These are phyloP conservation scores for Ceratobasidium papillatum DNA, from an alignment of 1,284 basidiomycete genomes.

Conservation along the genomic window DNA sequence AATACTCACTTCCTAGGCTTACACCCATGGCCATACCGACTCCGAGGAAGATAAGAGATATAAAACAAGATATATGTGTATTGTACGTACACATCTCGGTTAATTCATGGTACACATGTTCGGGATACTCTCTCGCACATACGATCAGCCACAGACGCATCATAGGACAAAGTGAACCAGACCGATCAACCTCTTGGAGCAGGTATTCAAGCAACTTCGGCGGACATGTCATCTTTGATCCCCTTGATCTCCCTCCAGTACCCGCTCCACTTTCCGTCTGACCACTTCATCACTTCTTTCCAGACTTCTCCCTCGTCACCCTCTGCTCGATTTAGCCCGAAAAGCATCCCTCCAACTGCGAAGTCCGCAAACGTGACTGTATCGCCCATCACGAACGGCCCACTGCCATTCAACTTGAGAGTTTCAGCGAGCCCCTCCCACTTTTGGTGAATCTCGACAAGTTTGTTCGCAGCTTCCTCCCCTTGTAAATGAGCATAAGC, in stretches of 20 bases:
- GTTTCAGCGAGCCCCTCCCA: background rate
- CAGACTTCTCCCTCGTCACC: background rate
- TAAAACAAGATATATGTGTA: no score
- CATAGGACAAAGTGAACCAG: no score
- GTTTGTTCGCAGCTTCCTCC: background rate
- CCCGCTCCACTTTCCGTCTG: background rate
- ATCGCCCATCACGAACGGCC: constrained; percentile 24
- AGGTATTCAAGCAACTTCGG: background rate
- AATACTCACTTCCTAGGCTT: no score
- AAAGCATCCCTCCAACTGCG: background rate
- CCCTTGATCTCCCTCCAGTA: background rate
- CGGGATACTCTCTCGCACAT: no score
- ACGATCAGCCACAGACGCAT: no score
- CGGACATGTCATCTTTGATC: background rate
- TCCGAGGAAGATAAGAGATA: no score
- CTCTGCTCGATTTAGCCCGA: background rate
- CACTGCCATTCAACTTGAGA: background rate
- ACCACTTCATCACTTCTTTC: constrained; percentile 5
- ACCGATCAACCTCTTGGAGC: background rate
- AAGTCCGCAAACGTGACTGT: constrained; percentile 39
- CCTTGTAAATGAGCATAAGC: no score
- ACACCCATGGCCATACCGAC: no score
- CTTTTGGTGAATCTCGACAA: background rate
- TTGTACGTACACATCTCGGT: no score
- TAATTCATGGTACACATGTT: no score